Evolutionary conservation across 805 yeast genomes (phyloP).

Genomic region (Metschnikowia orientalis): DNA sequence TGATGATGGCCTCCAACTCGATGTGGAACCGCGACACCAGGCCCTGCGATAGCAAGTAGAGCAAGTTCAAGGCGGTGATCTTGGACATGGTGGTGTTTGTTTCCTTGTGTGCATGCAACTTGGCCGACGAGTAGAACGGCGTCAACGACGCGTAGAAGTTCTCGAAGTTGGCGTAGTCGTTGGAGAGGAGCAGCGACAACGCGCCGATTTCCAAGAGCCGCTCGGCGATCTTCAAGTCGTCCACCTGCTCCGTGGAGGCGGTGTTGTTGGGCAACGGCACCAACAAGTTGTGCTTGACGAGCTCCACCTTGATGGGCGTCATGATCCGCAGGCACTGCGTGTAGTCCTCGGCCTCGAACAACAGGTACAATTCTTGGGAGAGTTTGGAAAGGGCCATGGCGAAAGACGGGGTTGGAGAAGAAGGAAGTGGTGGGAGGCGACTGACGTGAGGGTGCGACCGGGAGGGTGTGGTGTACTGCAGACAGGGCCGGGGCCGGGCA

Average conservation of each 20-base stretch:
- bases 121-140: constrained; percentile 60
- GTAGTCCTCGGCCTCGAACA: constrained; percentile 62
- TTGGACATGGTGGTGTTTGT: constrained; percentile 46
- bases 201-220: constrained; percentile 88
- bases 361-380: constrained; percentile 62
- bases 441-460: background rate
- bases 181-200: constrained; percentile 62
- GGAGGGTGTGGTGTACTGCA: no score
- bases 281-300: constrained; percentile 72
- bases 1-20: constrained; percentile 71
- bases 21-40: constrained; percentile 86
- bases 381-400: constrained; percentile 61
- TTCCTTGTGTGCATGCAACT: constrained; percentile 36
- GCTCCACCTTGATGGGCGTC: constrained; percentile 70
- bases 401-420: background rate
- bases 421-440: background rate
- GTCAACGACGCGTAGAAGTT: constrained; percentile 69
- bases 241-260: constrained; percentile 39
- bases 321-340: constrained; percentile 56
- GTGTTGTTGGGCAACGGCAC: constrained; percentile 50
- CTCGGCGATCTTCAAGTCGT: constrained; percentile 74
- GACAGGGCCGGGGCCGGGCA: no score
- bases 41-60: constrained; percentile 75
- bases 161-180: constrained; percentile 62
- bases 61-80: constrained; percentile 68